A percentile compares a stretch with the other conserved stretches of the same genome.
These are phyloP conservation scores for Oryza glumipatula DNA, from an alignment of 176 grass and related monocot genomes.

Conservation along the genomic window DNA sequence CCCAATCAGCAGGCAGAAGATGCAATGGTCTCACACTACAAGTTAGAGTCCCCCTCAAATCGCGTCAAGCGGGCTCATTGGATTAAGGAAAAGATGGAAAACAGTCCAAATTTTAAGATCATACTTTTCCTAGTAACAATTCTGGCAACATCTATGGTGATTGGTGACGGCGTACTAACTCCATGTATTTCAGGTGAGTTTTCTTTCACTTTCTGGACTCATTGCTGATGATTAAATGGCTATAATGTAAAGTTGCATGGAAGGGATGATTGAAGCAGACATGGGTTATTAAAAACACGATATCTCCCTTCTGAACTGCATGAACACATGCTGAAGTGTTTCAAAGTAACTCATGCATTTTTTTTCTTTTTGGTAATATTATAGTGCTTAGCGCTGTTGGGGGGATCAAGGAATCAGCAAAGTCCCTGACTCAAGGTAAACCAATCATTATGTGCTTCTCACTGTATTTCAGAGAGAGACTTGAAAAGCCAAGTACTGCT, in stretches of 20 bases:
- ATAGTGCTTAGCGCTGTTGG: slow-evolving; percentile 72
- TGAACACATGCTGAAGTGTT: neutral
- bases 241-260: neutral
- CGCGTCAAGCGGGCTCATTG: slow-evolving; percentile 47
- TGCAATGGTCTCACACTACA: slow-evolving; percentile 65
- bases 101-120: slow-evolving; percentile 47
- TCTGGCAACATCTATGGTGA: slow-evolving; percentile 83
- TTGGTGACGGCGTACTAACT: slow-evolving; percentile 78
- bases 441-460: slow-evolving; percentile 10
- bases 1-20: slow-evolving; percentile 79
- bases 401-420: slow-evolving; percentile 59
- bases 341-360: neutral
- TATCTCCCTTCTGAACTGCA: slow-evolving; percentile 15
- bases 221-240: neutral
- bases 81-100: slow-evolving; percentile 71
- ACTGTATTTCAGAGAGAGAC: neutral
- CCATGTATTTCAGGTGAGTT: slow-evolving; percentile 70
- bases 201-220: neutral
- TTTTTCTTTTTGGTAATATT: slow-evolving; percentile 13
- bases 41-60: slow-evolving; percentile 48
- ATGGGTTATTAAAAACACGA: slow-evolving; percentile 8
- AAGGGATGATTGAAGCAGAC: neutral
- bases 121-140: slow-evolving; percentile 70
- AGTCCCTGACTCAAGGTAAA: slow-evolving; percentile 61
- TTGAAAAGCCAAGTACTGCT: slow-evolving; percentile 4